These are phyloP conservation scores for Pestalotiopsis sp. DNA, from an alignment of 2,329 filamentous ascomycete genomes.

Conservation along the genomic window DNA sequence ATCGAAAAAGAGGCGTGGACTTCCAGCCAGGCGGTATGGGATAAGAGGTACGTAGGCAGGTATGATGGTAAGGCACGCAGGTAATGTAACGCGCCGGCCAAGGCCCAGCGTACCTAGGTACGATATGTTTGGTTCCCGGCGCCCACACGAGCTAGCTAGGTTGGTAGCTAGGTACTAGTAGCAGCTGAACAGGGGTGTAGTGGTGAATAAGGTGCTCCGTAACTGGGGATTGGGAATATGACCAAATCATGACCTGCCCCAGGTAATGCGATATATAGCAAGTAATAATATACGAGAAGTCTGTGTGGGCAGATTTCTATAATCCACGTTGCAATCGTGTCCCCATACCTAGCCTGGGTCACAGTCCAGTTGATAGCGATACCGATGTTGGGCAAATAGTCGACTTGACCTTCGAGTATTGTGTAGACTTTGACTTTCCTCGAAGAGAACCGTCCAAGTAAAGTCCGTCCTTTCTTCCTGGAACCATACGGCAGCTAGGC, in stretches of 20 bases:
- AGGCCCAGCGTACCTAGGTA: neutral
- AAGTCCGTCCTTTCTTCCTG: too few relatives aligned
- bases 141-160: neutral
- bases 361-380: neutral
- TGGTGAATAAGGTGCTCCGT: neutral
- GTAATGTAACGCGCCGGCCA: neutral
- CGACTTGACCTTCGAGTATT: too few relatives aligned
- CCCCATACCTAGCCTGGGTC: neutral
- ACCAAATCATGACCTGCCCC: neutral
- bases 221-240: conserved; percentile 1
- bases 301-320: neutral
- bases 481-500: too few relatives aligned
- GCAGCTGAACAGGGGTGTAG: neutral
- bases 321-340: neutral
- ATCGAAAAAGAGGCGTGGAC: neutral
- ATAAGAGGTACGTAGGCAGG: neutral
- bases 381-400: neutral
- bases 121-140: too few relatives aligned
- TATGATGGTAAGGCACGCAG: neutral
- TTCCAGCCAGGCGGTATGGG: neutral
- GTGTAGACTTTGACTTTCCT: too few relatives aligned
- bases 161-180: neutral
- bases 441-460: too few relatives aligned
- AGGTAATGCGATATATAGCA: neutral
- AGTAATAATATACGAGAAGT: neutral